phyloP scores from a whole-genome alignment of 768 basidiomycete species.

The Trametes cingulata region DNA sequence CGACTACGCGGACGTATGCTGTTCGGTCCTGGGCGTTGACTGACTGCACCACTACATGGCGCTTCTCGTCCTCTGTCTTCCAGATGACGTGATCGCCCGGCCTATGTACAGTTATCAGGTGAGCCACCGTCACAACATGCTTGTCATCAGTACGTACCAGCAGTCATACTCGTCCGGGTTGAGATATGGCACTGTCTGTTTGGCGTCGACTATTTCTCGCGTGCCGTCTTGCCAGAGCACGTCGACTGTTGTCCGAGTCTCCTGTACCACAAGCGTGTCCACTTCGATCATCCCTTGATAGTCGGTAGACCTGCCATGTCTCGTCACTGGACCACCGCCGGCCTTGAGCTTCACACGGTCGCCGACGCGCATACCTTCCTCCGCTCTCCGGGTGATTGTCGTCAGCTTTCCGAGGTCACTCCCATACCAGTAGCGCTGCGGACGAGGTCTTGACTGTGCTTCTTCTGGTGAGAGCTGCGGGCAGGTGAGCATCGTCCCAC shows the following conservation, averaged over 20 bases:
- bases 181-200: slow-evolving; percentile 74
- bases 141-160: slow-evolving; percentile 52
- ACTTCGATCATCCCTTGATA: slow-evolving; percentile 50
- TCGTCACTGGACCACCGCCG: slow-evolving; percentile 51
- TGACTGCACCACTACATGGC: slow-evolving; percentile 74
- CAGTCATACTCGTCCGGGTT: slow-evolving; percentile 93
- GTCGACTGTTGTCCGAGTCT: slow-evolving; percentile 67
- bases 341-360: slow-evolving; percentile 68
- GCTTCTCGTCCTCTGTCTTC: slow-evolving; percentile 69
- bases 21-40: slow-evolving; percentile 74
- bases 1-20: slow-evolving; percentile 61
- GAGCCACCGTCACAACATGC: not conserved
- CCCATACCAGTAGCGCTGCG: slow-evolving; percentile 75
- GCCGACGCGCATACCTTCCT: slow-evolving; percentile 68
- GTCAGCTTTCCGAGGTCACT: slow-evolving; percentile 63
- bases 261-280: slow-evolving; percentile 61
- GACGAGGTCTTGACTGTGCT: slow-evolving; percentile 61
- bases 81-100: slow-evolving; percentile 90
- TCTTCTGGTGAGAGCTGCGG: slow-evolving; percentile 58
- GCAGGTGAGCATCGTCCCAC: slow-evolving; percentile 7
- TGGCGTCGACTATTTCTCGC: slow-evolving; percentile 58
- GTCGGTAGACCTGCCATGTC: slow-evolving; percentile 57
- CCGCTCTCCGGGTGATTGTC: slow-evolving; percentile 58
- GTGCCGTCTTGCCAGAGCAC: slow-evolving; percentile 90
- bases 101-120: slow-evolving; percentile 43